Base-by-base conservation (phyloP, 805 yeast genomes). In the Candida sithepensis region DNA sequence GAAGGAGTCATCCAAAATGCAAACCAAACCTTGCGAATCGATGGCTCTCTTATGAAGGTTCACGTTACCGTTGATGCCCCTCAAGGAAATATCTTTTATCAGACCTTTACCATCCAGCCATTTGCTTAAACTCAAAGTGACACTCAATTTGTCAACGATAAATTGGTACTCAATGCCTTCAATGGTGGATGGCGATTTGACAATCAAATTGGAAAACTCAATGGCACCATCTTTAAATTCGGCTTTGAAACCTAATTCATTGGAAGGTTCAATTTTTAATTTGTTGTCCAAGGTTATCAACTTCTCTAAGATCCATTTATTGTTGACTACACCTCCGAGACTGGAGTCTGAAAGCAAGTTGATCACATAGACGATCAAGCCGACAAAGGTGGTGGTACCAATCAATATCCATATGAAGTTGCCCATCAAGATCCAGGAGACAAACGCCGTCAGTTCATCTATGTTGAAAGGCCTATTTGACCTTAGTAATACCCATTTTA, bases 391-490 rank as follows among this genome's bases (percentile, higher is more conserved):
- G 8, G 84, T 79, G 2, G 84, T 79, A 3, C 84, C 84, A 46
- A 79, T 63, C 13, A 77, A 58, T 16, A 79, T 66, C 82, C 82
- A 78, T 33, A 79, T 58, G 19, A 77, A 63, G 54, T 78, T 75
- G 0, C 83, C 84, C 81, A 79, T 75, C 26, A 79, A 69, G 12
- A 77, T 60, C 81, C 81, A 79, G 4, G 82, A 77, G 9, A 74
- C 66, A 55, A 79, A 75, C 1, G 84, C 82, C 2, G 79, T 74
- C 16, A 77, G 59, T 48, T 78, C 82, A 54, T 77, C 81, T 14
- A 71, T 55, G 26, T 77, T 69, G 49, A 75, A 73, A 10, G 79
- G 77, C 34, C 78, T 59, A 53, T 71, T 71, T 41, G 75, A 77
- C 37, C 82, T 61, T 2, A 74, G 61, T 12, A 78, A 60, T 0